Evolutionary conservation across 2,329 filamentous ascomycete genomes (phyloP), one percentile per base, ranked within the genome.

Genomic region (Trichoderma atroviride): DNA sequence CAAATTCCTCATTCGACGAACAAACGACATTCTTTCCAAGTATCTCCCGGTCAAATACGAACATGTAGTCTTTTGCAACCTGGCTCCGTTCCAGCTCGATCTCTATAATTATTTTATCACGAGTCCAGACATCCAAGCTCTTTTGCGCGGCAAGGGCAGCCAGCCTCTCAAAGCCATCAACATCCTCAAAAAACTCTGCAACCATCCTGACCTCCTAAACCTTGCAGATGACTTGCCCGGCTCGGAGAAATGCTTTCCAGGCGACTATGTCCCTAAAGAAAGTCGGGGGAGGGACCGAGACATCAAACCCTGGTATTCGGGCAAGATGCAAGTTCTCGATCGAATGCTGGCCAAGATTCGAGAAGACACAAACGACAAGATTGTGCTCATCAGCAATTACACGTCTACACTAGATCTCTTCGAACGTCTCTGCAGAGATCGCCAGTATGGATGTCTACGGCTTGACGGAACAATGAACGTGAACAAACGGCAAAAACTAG

Each of bases 31-130:
- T 71, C 82, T 99, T 29, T 97, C 95, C 63, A 99, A 99, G 79
- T 99, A 99, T 77, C 83, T 99, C 70, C 96, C 96, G 0, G 90
- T 98, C 83, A 99, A 99, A 83, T 99, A 99, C 80, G 96, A 99
- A 80, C 96, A 99, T 78, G 96, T 99, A 35, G 96, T 99, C 0
- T 99, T 99, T 81, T 99, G 96, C 85, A 95, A 95, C 74, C 86
- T 97, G 57, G 92, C 96, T 19, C 92, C 92, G 0, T 98, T 99
- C 81, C 96, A 99, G 79, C 86, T 94, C 67, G 92, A 93, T 73
- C 84, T 99, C 1, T 99, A 99, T 84, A 97, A 97, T 76, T 93
- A 97, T 80, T 99, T 99, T 80, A 94, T 99, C 79, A 93, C 92
- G 61, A 97, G 94, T 70, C 95, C 96, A 0, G 93, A 97, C 71